Percentiles rank a stretch among this genome's conserved stretches.
Evolutionary conservation across 345 rosid genomes (phyloP).

Genomic region (Atalantia buxifolia): DNA sequence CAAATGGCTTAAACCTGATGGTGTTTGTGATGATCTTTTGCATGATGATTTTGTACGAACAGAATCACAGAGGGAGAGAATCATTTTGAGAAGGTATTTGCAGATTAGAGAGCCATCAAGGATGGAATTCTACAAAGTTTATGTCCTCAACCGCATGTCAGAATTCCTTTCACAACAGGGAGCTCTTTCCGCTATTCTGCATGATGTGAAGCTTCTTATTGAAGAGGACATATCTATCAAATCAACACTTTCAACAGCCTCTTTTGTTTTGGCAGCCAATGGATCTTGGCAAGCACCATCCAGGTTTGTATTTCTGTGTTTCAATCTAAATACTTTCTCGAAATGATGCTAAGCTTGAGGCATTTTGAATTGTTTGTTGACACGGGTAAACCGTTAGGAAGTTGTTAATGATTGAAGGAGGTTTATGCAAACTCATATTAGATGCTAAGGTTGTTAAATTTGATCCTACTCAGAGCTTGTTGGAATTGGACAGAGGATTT

Average conservation of each 20-base stretch:
- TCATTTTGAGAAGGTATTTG: slow-evolving; percentile 61
- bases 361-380: no score
- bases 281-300: slow-evolving; percentile 92
- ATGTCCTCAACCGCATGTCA: slow-evolving; percentile 84
- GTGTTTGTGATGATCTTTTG: slow-evolving; percentile 72
- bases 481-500: neutral
- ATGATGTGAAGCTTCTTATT: slow-evolving; percentile 69
- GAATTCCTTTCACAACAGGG: slow-evolving; percentile 65
- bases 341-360: no score
- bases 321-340: neutral
- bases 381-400: neutral
- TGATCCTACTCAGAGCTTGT: neutral
- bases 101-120: slow-evolving; percentile 65
- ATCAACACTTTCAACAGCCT: slow-evolving; percentile 49
- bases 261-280: slow-evolving; percentile 81
- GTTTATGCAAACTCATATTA: neutral
- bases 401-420: neutral
- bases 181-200: slow-evolving; percentile 61
- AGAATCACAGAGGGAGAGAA: slow-evolving; percentile 83
- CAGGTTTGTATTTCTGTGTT: slow-evolving; percentile 42
- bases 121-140: slow-evolving; percentile 71
- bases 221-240: slow-evolving; percentile 62
- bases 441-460: neutral
- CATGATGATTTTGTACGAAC: slow-evolving; percentile 79
- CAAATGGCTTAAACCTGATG: slow-evolving; percentile 84